Evolutionary conservation across 23 red algal species (phyloP), one percentile per base, ranked within the genome.

Genomic region (Gracilaria vermiculophylla): DNA sequence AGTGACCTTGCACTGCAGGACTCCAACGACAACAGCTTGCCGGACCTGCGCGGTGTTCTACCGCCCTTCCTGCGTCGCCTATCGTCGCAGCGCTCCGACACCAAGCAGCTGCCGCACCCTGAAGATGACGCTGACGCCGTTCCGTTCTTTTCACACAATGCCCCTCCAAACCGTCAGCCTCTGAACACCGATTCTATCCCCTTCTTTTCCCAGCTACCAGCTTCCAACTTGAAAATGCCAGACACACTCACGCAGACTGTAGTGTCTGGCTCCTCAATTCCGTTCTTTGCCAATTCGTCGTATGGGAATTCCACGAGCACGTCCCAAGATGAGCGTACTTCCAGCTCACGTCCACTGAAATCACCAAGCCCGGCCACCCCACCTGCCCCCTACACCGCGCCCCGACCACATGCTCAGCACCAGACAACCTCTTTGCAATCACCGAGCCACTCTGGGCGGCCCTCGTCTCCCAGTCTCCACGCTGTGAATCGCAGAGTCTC

Each of bases 31-130:
- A 64, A 11, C 58, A 64, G 58, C 17, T 20, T 73, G 3, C 67
- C 67, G 6, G 67, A 73, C 67, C 42, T 73, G 0, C 67, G 67
- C 5, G 67, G 67, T 5, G 67, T 73, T 20, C 17, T 73, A 20
- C 67, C 67, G 2, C 40, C 67, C 32, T 73, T 73, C 4, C 20
- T 73, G 23, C 67, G 67, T 47, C 67, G 67, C 13, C 67, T 73
- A 1, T 73, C 67, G n/a, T 42, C 67, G 2, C 20, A 20, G 29
- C 39, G 67, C 10, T 2, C 40, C 4, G n/a, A 0, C 17, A 5
- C 67, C 1, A 42, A 41, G 1, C 36, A 45, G 1, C 6, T 5
- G 1, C 67, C 44, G 17, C 25, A 28, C 39, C 19, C 6, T 12
- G 67, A 5, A 5, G 67, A 73, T 37, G 67, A 73, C 20, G 64